Percentiles rank a stretch among this genome's conserved stretches.
Conservation (phyloP, 2,329 filamentous ascomycete genomes). For the Fusarium nygamai region DNA sequence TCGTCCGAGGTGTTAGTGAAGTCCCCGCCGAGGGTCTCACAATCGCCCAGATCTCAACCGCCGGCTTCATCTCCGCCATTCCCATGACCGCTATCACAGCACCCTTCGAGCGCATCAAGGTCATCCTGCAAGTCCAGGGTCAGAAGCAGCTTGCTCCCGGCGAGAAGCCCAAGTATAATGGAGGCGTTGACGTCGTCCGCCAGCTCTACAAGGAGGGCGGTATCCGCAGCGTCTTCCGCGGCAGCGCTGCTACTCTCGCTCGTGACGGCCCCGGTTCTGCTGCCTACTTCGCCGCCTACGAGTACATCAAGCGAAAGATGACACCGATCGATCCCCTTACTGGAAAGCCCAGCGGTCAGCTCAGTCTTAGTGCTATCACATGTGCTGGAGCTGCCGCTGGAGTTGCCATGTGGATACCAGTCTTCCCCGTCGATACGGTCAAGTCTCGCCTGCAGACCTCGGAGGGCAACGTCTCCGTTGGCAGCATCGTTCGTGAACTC, state of each 20-base stretch:
- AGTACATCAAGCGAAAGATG: constrained; percentile 88
- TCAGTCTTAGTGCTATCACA: constrained; percentile 85
- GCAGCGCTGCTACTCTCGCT: constrained; percentile 88
- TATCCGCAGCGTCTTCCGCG: constrained; percentile 90
- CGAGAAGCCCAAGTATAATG: constrained; percentile 91
- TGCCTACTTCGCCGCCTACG: constrained; percentile 97
- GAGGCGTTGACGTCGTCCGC: constrained; percentile 88
- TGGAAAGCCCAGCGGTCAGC: constrained; percentile 77
- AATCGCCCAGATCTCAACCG: constrained; percentile 87
- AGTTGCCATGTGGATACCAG: constrained; percentile 98
- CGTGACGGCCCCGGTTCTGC: constrained; percentile 93
- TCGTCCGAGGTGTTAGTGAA: constrained; percentile 76
- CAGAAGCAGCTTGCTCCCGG: constrained; percentile 88
- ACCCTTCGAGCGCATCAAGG: constrained; percentile 98
- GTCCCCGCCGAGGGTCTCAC: constrained; percentile 77
- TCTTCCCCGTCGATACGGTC: constrained; percentile 97
- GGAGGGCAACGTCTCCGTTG: constrained; percentile 83
- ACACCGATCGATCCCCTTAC: constrained; percentile 82
- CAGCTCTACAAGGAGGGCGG: constrained; percentile 94
- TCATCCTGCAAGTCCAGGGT: constrained; percentile 96
- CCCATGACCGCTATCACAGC: constrained; percentile 99
- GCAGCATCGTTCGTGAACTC: constrained; percentile 82
- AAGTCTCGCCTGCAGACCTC: constrained; percentile 94
- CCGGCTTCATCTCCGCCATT: constrained; percentile 97
- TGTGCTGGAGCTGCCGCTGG: constrained; percentile 89